Evolutionary conservation across 805 yeast genomes (phyloP).

Genomic region (Debaryomyces hansenii): DNA sequence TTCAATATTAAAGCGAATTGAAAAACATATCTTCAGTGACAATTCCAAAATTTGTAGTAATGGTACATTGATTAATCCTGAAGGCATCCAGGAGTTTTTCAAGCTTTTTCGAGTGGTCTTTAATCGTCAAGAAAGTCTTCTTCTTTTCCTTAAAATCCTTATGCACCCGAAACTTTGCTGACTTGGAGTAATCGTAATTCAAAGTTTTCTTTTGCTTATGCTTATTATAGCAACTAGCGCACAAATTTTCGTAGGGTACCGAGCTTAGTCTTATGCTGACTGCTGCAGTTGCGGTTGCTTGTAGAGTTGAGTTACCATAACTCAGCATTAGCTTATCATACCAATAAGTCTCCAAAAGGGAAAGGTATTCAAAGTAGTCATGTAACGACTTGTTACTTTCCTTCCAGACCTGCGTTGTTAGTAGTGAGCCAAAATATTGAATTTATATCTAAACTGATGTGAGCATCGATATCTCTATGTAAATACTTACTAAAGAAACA

Average conservation of each 20-base stretch:
- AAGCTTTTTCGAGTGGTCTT: background rate
- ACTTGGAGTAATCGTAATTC: background rate
- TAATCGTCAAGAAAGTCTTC: background rate
- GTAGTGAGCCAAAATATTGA: background rate
- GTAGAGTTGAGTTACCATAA: constrained; percentile 3
- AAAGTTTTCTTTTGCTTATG: background rate
- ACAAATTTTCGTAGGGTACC: background rate
- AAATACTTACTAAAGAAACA: constrained; percentile 11
- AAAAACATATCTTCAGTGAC: constrained; percentile 10
- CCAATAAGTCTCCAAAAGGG: constrained; percentile 9
- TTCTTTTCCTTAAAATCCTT: constrained; percentile 4
- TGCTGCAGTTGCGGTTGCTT: background rate
- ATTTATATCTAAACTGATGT: too few relatives aligned
- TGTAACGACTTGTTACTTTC: constrained; percentile 7
- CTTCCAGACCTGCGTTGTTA: constrained; percentile 20
- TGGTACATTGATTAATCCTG: constrained; percentile 5
- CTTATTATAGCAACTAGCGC: background rate
- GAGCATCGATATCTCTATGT: too few relatives aligned
- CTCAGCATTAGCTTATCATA: constrained; percentile 6
- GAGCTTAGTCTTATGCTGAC: background rate
- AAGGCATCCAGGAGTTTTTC: constrained; percentile 1
- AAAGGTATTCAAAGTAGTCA: constrained; percentile 16
- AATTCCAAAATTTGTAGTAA: constrained; percentile 8
- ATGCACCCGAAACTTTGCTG: constrained; percentile 7
- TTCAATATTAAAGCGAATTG: background rate